phyloP scores from a whole-genome alignment of 140 eudicot genomes.

The Stevia rebaudiana region DNA sequence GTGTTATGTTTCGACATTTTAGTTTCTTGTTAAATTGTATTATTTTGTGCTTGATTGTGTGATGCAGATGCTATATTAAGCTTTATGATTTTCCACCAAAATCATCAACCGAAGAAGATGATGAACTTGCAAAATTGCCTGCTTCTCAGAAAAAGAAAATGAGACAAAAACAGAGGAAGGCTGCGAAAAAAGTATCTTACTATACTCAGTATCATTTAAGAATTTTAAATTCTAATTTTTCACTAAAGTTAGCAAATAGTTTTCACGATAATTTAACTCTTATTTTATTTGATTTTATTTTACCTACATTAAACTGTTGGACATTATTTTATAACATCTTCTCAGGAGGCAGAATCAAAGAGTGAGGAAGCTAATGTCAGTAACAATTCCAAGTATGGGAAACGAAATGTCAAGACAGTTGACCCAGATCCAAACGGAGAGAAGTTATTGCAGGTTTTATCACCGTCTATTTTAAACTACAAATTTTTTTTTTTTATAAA shows the following conservation, averaged over 20 bases:
- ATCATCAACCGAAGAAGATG: conserved; percentile 81
- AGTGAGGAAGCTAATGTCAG: conserved; percentile 56
- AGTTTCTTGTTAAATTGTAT: background rate
- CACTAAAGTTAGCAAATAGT: background rate
- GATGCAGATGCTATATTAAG: conserved; percentile 82
- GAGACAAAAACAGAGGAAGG: conserved; percentile 92
- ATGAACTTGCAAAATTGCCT: conserved; percentile 72
- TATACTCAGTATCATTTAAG: background rate
- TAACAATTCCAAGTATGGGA: conserved; percentile 61
- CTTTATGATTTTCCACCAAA: conserved; percentile 86
- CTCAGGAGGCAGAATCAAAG: conserved; percentile 88
- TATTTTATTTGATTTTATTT: background rate
- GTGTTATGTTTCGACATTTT: conserved; percentile 2
- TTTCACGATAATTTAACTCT: background rate
- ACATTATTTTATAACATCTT: background rate
- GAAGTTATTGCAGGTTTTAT: conserved; percentile 71
- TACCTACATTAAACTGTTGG: background rate
- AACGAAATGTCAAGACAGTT: conserved; percentile 67
- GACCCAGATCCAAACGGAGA: conserved; percentile 93
- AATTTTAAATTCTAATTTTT: background rate
- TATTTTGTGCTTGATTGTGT: conserved; percentile 4
- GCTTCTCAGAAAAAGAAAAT: conserved; percentile 79
- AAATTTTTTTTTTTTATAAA: background rate
- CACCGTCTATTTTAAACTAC: background rate
- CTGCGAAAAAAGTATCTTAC: conserved; percentile 72